Base-by-base conservation (phyloP, 768 basidiomycete genomes). In the Lactarius tabidus region DNA sequence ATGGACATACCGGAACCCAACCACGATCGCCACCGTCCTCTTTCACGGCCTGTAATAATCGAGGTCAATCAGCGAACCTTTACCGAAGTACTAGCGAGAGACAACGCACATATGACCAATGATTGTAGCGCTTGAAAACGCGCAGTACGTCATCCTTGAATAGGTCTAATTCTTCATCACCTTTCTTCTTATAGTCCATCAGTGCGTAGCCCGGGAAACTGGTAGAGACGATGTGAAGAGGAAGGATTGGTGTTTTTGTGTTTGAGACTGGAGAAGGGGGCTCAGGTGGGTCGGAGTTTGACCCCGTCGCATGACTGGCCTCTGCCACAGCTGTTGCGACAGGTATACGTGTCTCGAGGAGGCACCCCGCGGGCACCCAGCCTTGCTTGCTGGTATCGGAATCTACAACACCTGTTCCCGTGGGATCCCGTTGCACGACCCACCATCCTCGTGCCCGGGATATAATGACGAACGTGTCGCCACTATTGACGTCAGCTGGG, bases 401-500 rank as follows among this genome's bases (percentile, higher is more conserved):
- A 71, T 88, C 89, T 33, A 93, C 86, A 26, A 86, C 75, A 12
- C 94, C 93, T 3, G 87, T 83, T 6, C 95, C 95, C 39, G 85
- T 86, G 35, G 90, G 90, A 75, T 99, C 97, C 38, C 91, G 87
- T 73, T 98, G 95, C 5, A 98, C 97, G 38, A 98, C 91, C 94
- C 96, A 99, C 97, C 97, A 99, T 1, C 97, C 96, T 62, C 95
- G 88, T n/a, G 95, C 89, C 60, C 95, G 87, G 60, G 92, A 92
- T 48, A 95, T 79, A 68, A 98, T 95, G 67, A 96, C 86, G 76
- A 95, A 98, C 1, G 94, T 94, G 72, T 95, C 93, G 45, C 93
- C 94, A 18, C 93, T 95, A 61, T 18, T 51, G 62, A 36, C 36
- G 14, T 57, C 54, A 18, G 66, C 26, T 41, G 43, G 17, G 31